phyloP scores from a whole-genome alignment of 768 basidiomycete species.

The Termitomyces sp. region DNA sequence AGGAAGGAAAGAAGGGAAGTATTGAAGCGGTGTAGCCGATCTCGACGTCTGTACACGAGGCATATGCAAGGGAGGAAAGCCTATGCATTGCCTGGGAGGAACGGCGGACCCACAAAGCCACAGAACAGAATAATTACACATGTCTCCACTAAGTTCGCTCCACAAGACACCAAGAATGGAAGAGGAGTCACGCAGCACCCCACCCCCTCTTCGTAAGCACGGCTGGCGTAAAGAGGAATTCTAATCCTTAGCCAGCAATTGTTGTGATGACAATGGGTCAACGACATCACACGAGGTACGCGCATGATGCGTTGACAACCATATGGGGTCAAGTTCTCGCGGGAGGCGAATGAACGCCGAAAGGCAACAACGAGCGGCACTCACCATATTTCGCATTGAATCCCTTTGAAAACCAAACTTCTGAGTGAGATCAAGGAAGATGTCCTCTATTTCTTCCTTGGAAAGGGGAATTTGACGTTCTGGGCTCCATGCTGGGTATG shows the following conservation, averaged over 20 bases:
- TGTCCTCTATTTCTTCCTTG: conserved; percentile 99
- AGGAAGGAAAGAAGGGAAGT: neutral
- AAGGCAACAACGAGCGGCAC: conserved; percentile 18
- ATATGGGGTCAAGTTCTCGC: conserved; percentile 13
- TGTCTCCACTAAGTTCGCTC: neutral
- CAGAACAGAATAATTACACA: neutral
- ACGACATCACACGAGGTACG: neutral
- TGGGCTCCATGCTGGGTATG: conserved; percentile 92
- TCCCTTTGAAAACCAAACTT: conserved; percentile 99
- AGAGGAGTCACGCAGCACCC: conserved; percentile 9
- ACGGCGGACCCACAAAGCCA: neutral
- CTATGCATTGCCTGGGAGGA: neutral
- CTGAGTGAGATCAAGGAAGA: conserved; percentile 94
- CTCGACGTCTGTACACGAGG: neutral
- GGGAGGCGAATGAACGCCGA: conserved; percentile 11
- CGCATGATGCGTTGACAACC: conserved; percentile 8
- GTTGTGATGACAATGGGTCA: neutral
- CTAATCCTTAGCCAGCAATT: neutral
- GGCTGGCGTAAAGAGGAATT: neutral
- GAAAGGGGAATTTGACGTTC: conserved; percentile 95
- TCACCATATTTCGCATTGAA: conserved; percentile 93
- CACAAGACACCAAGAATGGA: conserved; percentile 3
- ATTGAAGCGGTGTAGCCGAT: neutral
- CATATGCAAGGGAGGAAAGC: neutral
- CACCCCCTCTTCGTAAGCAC: neutral